phyloP scores from a whole-genome alignment of 768 basidiomycete species.

The Kwoniella bestiolae region DNA sequence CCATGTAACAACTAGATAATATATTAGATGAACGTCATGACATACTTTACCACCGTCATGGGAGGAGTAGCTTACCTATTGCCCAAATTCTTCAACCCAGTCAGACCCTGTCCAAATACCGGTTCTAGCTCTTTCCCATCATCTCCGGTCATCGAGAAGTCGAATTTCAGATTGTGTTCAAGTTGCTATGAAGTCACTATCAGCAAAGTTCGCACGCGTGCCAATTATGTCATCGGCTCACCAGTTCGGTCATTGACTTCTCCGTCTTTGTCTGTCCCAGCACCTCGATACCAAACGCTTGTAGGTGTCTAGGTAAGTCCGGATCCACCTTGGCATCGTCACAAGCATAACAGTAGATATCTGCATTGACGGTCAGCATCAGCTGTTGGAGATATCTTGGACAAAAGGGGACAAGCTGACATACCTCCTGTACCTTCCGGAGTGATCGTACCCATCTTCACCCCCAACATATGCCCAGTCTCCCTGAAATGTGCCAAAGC shows the following conservation, averaged over 20 bases:
- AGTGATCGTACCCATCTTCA: slow-evolving; percentile 95
- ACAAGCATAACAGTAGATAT: slow-evolving; percentile 92
- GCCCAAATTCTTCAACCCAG: slow-evolving; percentile 88
- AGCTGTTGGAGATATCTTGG: not conserved
- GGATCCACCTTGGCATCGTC: slow-evolving; percentile 82
- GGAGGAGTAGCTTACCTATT: slow-evolving; percentile 75
- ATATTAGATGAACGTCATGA: no score
- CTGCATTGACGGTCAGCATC: slow-evolving; percentile 58
- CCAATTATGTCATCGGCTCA: slow-evolving; percentile 58
- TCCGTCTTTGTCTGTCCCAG: slow-evolving; percentile 83
- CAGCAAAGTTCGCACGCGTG: slow-evolving; percentile 15
- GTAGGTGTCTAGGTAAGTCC: slow-evolving; percentile 71
- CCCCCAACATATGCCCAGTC: slow-evolving; percentile 76
- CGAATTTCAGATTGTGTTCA: slow-evolving; percentile 92
- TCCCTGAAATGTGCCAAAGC: slow-evolving; percentile 76
- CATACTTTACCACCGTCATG: no score
- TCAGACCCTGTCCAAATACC: slow-evolving; percentile 83
- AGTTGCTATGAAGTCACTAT: slow-evolving; percentile 69
- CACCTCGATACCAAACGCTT: slow-evolving; percentile 85
- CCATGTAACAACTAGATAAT: slow-evolving; percentile 99
- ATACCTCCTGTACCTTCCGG: slow-evolving; percentile 87
- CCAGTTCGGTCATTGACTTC: slow-evolving; percentile 94
- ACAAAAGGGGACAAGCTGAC: slow-evolving; percentile 47
- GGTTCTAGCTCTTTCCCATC: slow-evolving; percentile 86
- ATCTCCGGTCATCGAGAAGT: slow-evolving; percentile 86